phyloP scores from a whole-genome alignment of 306 rosid species.

The Castanospermum australe region DNA sequence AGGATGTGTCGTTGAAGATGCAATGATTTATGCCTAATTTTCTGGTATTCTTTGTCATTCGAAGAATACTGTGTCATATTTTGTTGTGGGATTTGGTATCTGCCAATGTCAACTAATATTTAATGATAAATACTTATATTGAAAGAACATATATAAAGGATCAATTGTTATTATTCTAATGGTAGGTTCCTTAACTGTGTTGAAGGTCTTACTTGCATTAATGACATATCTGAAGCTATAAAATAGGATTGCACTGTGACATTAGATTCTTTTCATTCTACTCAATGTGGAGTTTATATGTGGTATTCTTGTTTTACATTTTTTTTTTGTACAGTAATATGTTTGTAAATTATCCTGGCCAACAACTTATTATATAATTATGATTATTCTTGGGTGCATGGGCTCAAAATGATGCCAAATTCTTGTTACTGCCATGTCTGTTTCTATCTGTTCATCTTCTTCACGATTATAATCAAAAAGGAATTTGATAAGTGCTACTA shows the following conservation, averaged over 20 bases:
- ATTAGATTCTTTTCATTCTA: neutral
- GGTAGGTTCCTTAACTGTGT: neutral
- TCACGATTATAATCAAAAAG: constrained; percentile 26
- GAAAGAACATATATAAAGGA: neutral
- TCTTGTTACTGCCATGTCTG: constrained; percentile 15
- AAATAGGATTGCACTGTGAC: neutral
- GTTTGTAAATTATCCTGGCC: neutral
- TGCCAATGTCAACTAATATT: neutral
- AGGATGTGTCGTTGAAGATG: constrained; percentile 8
- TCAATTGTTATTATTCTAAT: neutral
- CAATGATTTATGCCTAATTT: constrained; percentile 4
- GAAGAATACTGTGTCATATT: constrained; percentile 1
- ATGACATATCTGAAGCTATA: neutral
- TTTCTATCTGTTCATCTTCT: constrained; percentile 14
- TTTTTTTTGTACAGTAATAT: neutral
- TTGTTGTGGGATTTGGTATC: neutral
- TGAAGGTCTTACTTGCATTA: neutral
- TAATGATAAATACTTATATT: neutral
- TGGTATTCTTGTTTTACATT: neutral
- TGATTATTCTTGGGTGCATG: constrained; percentile 6
- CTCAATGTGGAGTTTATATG: neutral
- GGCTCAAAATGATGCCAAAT: neutral
- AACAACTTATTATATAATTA: neutral
- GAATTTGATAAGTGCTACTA: constrained; percentile 42
- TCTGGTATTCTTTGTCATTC: neutral